Evolutionary conservation across 2,329 filamentous ascomycete species (phyloP).

Genomic region (Elsinoe perseae): DNA sequence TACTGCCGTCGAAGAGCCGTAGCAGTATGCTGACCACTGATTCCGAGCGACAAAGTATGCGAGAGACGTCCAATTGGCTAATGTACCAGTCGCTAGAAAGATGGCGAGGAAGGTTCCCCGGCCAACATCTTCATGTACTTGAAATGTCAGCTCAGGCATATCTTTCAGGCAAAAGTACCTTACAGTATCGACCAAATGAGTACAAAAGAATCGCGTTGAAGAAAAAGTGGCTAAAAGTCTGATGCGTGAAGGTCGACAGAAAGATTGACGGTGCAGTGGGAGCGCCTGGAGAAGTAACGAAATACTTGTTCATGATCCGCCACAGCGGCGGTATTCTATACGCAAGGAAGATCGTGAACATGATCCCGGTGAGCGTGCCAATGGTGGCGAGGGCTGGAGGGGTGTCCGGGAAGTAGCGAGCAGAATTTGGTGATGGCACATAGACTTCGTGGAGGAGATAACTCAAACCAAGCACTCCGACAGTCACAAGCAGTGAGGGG

Average conservation of each 20-base stretch:
- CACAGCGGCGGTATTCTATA: constrained; percentile 62
- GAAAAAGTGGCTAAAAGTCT: constrained; percentile 51
- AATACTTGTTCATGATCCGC: constrained; percentile 59
- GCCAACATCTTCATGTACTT: constrained; percentile 62
- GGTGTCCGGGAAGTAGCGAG: constrained; percentile 53
- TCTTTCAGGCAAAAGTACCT: constrained; percentile 18
- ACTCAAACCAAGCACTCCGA: constrained; percentile 33
- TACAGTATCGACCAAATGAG: constrained; percentile 55
- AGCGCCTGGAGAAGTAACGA: constrained; percentile 56
- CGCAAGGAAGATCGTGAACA: constrained; percentile 48
- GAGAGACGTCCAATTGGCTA: constrained; percentile 37
- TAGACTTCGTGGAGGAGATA: constrained; percentile 42
- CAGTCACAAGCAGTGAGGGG: constrained; percentile 36
- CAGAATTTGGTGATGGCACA: constrained; percentile 41
- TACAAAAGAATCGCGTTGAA: constrained; percentile 60
- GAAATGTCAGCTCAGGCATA: background rate
- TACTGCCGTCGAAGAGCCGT: constrained; percentile 61
- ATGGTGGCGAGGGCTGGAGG: constrained; percentile 59
- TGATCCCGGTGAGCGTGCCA: constrained; percentile 52
- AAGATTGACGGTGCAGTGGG: constrained; percentile 56
- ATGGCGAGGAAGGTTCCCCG: constrained; percentile 61
- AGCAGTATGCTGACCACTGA: constrained; percentile 42
- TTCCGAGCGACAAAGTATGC: constrained; percentile 37
- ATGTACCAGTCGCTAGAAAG: constrained; percentile 34
- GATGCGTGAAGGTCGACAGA: constrained; percentile 62